Percentiles rank a stretch among this genome's conserved stretches.
phyloP scores from a whole-genome alignment of 2,329 filamentous ascomycete genomes.

The Fusarium xyrophilum region DNA sequence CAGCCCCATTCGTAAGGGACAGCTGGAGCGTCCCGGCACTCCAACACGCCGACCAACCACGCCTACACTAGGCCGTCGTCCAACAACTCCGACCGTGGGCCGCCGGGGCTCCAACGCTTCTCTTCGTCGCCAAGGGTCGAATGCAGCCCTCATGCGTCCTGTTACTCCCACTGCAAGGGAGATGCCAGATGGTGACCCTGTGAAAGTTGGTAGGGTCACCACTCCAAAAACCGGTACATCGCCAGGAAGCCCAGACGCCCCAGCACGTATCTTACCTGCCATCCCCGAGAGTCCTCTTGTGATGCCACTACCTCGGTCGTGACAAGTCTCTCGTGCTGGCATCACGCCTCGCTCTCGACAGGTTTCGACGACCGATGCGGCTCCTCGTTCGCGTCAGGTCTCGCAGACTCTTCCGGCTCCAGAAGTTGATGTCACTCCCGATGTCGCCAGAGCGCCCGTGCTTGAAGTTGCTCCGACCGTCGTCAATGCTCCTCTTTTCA shows the following conservation, averaged over 20 bases:
- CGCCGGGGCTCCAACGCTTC: constrained; percentile 24
- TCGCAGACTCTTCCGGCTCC: constrained; percentile 21
- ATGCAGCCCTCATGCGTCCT: constrained; percentile 21
- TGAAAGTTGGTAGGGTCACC: not conserved
- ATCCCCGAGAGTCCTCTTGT: constrained; percentile 29
- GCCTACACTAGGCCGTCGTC: constrained; percentile 23
- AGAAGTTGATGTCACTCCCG: not conserved
- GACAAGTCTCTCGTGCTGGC: constrained; percentile 20
- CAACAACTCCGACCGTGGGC: constrained; percentile 28
- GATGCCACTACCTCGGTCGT: constrained; percentile 20
- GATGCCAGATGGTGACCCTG: constrained; percentile 5
- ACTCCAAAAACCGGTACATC: not conserved
- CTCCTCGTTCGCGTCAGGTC: constrained; percentile 27
- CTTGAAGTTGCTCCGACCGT: not conserved
- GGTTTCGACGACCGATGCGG: constrained; percentile 2
- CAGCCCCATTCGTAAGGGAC: constrained; percentile 27
- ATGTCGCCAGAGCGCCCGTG: not conserved
- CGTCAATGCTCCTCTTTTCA: constrained; percentile 4
- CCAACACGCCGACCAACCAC: constrained; percentile 31
- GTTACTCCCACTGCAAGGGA: constrained; percentile 15
- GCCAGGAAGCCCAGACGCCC: constrained; percentile 13
- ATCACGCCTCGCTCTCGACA: constrained; percentile 16
- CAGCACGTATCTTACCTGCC: constrained; percentile 14
- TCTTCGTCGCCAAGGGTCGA: constrained; percentile 22
- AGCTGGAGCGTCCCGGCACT: constrained; percentile 20